These are phyloP conservation scores for Solanum piurae DNA, from an alignment of 257 asterid species.

Conservation along the genomic window DNA sequence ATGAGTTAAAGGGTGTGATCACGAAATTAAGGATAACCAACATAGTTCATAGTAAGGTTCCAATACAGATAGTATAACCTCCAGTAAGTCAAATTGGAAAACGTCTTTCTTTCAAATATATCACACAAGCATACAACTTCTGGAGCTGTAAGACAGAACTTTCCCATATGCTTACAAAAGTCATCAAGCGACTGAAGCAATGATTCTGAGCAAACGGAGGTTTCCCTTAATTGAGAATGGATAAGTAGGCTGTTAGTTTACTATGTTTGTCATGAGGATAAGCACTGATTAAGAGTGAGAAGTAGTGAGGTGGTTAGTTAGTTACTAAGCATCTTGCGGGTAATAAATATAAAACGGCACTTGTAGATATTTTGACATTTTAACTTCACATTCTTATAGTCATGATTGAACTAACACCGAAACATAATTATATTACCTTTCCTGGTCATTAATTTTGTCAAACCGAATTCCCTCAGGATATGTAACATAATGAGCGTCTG, in stretches of 20 bases:
- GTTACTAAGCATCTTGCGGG: neutral
- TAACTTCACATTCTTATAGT: neutral
- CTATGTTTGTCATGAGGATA: neutral
- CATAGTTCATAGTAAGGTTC: neutral
- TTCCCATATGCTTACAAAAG: neutral
- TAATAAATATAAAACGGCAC: neutral
- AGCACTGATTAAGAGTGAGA: neutral
- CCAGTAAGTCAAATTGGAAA: neutral
- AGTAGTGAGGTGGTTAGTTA: neutral
- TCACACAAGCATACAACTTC: neutral
- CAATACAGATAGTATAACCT: neutral
- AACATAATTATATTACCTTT: slow-evolving; percentile 26
- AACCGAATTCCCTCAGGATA: slow-evolving; percentile 69
- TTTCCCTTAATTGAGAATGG: neutral
- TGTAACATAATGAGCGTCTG: slow-evolving; percentile 44
- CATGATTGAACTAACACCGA: neutral
- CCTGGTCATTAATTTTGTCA: slow-evolving; percentile 43
- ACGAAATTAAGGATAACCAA: neutral
- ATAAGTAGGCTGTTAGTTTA: neutral
- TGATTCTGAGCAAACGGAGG: neutral
- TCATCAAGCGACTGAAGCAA: neutral
- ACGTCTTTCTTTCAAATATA: neutral
- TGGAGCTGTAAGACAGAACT: neutral
- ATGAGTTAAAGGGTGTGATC: neutral
- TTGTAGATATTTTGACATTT: neutral